Percentiles rank a stretch among this genome's conserved stretches.
phyloP scores from a whole-genome alignment of 2,329 filamentous ascomycete species.

The Colletotrichum sp. region DNA sequence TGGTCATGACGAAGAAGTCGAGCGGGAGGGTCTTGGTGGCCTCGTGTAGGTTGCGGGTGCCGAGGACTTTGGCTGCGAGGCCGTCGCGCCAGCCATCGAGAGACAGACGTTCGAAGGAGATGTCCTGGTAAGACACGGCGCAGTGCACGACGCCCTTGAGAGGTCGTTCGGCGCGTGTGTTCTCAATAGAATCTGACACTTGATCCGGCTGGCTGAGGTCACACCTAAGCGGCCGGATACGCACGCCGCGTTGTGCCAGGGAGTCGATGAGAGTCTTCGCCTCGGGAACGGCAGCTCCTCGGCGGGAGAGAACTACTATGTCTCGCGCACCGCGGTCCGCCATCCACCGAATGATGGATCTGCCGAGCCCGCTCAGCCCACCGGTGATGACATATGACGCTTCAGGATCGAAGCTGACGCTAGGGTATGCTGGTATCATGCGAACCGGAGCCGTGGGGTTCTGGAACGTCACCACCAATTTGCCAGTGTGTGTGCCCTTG shows the following conservation, averaged over 20 bases:
- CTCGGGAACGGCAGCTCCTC: neutral
- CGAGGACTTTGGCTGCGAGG: neutral
- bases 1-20: neutral
- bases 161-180: neutral
- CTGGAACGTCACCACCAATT: neutral
- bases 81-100: neutral
- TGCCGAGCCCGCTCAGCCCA: neutral
- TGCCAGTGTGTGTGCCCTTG: neutral
- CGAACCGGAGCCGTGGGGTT: neutral
- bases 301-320: neutral
- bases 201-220: neutral
- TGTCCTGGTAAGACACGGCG: neutral
- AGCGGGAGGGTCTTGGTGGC: neutral
- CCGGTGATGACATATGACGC: neutral
- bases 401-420: neutral
- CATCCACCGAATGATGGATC: neutral
- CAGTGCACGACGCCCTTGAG: neutral
- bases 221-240: neutral
- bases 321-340: neutral
- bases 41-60: neutral
- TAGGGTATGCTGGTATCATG: neutral
- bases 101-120: neutral
- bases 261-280: neutral
- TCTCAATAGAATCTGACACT: fast-evolving
- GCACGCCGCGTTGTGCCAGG: neutral